A percentile compares a stretch with the other conserved stretches of the same genome.
These are phyloP conservation scores for Alnus glutinosa DNA, from an alignment of 306 rosid genomes.

Conservation along the genomic window DNA sequence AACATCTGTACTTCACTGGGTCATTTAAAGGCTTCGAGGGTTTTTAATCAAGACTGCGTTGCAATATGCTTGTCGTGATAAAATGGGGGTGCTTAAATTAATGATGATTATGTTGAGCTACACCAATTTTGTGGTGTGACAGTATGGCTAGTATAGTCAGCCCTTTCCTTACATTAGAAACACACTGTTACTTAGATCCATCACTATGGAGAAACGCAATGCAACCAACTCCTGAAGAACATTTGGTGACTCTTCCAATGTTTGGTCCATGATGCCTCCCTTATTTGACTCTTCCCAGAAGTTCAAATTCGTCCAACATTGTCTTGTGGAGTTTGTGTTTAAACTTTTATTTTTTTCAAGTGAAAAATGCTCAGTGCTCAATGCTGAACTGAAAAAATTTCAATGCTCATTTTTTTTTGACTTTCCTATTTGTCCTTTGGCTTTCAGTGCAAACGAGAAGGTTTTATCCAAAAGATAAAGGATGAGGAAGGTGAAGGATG, in stretches of 20 bases:
- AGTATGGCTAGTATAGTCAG: background rate
- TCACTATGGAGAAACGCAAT: background rate
- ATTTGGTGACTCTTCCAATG: background rate
- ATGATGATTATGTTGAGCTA: background rate
- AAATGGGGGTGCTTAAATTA: background rate
- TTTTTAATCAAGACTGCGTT: background rate
- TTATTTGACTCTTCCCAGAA: background rate
- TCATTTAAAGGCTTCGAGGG: too few relatives aligned
- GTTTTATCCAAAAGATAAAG: constrained; percentile 69
- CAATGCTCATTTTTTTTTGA: background rate
- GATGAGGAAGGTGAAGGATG: constrained; percentile 98
- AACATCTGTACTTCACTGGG: too few relatives aligned
- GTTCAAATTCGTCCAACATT: background rate
- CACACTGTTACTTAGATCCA: background rate
- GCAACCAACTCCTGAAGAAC: background rate
- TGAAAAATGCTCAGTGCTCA: background rate
- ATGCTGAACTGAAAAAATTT: background rate
- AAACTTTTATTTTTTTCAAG: background rate
- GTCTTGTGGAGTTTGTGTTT: background rate
- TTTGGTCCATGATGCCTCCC: background rate
- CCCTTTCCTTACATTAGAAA: background rate
- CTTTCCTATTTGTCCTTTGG: constrained; percentile 26
- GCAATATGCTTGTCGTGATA: background rate
- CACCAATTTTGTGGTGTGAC: background rate
- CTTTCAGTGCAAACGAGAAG: constrained; percentile 90